These are phyloP conservation scores for Picochlorum costavermella DNA, from an alignment of 139 green algal species.

Conservation along the genomic window DNA sequence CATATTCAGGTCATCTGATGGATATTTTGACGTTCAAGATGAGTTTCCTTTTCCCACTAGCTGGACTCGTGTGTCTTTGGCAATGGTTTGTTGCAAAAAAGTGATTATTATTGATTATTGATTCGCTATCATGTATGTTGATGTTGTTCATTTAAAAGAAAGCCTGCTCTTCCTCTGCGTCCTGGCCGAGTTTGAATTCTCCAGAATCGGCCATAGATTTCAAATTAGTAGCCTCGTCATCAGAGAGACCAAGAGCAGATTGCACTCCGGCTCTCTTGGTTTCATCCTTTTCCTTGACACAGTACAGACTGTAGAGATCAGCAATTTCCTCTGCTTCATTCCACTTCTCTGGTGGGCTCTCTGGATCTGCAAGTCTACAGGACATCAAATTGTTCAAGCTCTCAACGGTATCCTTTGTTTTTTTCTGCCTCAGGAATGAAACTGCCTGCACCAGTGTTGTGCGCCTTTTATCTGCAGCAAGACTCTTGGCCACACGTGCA, in stretches of 20 bases:
- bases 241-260: constrained; percentile 46
- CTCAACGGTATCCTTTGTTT: constrained; percentile 41
- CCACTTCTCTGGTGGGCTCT: constrained; percentile 51
- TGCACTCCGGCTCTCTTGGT: constrained; percentile 42
- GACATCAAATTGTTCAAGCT: constrained; percentile 57
- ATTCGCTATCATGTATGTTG: background rate
- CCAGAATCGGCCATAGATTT: constrained; percentile 18
- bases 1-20: background rate
- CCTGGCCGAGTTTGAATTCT: constrained; percentile 33
- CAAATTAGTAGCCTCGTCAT: constrained; percentile 35
- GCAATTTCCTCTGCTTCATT: constrained; percentile 60
- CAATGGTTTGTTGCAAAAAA: constrained; percentile 3
- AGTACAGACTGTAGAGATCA: constrained; percentile 71
- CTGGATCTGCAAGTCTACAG: constrained; percentile 43
- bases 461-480: constrained; percentile 63
- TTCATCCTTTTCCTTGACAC: constrained; percentile 34
- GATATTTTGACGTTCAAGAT: constrained; percentile 1
- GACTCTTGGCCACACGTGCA: constrained; percentile 33
- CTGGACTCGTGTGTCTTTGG: background rate
- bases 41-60: background rate
- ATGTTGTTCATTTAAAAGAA: constrained; percentile 32
- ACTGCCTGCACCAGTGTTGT: constrained; percentile 70
- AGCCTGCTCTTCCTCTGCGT: constrained; percentile 28
- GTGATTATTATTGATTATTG: constrained; percentile 1
- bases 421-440: constrained; percentile 61